Base-by-base conservation (phyloP, 2,329 filamentous ascomycete genomes). In the Zymoseptoria tritici region DNA sequence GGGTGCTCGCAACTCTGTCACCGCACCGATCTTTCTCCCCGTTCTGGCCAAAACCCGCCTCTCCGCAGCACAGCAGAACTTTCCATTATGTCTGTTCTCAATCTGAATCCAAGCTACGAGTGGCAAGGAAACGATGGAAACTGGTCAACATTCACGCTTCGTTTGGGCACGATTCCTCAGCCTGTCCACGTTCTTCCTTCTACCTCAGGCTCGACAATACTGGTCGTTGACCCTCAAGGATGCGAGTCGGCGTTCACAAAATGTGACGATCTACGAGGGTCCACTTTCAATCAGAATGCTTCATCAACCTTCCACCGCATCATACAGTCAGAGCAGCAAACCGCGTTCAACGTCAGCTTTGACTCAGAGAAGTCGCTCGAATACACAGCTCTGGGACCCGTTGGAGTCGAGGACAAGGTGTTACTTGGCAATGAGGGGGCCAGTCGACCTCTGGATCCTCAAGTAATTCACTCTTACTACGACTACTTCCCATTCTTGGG, bases 401-500 rank as follows among this genome's bases (percentile, higher is more conserved):
- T 11, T 8, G 52, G 52, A 22, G 11, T 53, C n/a, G 36, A 29
- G 26, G 20, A 31, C 22, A 53, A 22, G 7, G 52, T 53, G 8
- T 9, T 19, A n/a, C 52, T 53, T 22, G 22, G 22, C 22, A 53
- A 24, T 26, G 22, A 29, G n/a, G 52, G 22, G 2, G 7, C 20
- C 9, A 53, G n/a, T 11, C 20, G 21, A 19, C 20, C 16, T 1
- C 16, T 60, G 19, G 42, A 60, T 1, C 16, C 53, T 8, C 63
- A 62, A n/a, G 9, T 60, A 3, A 19, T 65, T 8, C 57, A 52
- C 1, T 31, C 53, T 7, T 62, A 55, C 51, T 56, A 31, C 7
- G 54, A 22, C 7, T n/a, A 55, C 1, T 22, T 29, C 9, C 61
- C 61, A 63, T 76, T 69, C 57, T 59, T 77, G 2, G 77, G 77